Percentiles rank a stretch among this genome's conserved stretches.
phyloP scores from a whole-genome alignment of 768 basidiomycete species.

The Arthromyces matolae region DNA sequence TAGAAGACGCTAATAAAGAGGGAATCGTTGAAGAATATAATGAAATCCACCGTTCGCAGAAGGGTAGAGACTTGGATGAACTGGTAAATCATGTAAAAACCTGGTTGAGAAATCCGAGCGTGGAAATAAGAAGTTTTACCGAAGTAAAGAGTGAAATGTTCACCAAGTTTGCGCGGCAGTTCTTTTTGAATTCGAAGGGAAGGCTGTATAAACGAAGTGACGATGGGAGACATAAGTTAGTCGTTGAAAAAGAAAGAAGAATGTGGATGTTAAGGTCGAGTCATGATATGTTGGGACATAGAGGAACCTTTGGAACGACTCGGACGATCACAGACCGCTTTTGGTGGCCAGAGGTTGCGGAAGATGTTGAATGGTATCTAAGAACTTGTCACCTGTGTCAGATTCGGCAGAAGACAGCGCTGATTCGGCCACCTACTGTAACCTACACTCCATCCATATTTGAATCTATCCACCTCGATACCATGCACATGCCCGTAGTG shows the following conservation, averaged over 20 bases:
- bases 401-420: slow-evolving; percentile 14
- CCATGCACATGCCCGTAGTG: slow-evolving; percentile 22
- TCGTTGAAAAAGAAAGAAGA: slow-evolving; percentile 13
- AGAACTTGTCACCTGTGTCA: slow-evolving; percentile 32
- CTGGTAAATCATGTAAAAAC: background rate
- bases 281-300: slow-evolving; percentile 21
- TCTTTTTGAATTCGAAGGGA: background rate
- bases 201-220: background rate
- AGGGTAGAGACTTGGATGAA: background rate
- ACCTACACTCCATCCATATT: slow-evolving; percentile 24
- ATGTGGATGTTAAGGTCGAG: slow-evolving; percentile 19
- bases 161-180: background rate
- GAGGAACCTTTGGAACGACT: slow-evolving; percentile 7
- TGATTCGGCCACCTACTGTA: slow-evolving; percentile 26
- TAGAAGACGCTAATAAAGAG: background rate
- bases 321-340: slow-evolving; percentile 10
- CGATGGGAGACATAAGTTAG: slow-evolving; percentile 18
- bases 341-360: slow-evolving; percentile 20
- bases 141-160: background rate
- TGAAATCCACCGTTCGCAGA: background rate
- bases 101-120: background rate
- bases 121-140: no score
- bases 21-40: background rate
- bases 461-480: slow-evolving; percentile 23
- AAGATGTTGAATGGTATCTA: slow-evolving; percentile 28